Evolutionary conservation across 305 asterid genomes (phyloP).

Genomic region (Solanum hybrid): DNA sequence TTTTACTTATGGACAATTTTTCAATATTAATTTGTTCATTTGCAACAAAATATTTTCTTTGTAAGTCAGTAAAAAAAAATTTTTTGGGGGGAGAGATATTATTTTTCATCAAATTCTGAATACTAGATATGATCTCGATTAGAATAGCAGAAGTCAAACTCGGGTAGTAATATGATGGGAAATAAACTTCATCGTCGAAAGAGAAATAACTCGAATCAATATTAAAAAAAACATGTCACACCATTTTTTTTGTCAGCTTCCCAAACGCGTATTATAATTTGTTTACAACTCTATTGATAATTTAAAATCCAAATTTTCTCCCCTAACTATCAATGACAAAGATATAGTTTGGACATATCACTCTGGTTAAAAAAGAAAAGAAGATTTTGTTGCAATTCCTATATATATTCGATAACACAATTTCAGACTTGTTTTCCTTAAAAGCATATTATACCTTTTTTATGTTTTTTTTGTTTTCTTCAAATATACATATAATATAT

Average conservation of each 20-base stretch:
- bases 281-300: neutral
- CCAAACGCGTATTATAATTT: neutral
- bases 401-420: neutral
- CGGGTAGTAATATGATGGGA: neutral
- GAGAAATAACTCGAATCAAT: neutral
- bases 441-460: neutral
- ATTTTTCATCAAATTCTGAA: neutral
- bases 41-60: neutral
- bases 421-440: neutral
- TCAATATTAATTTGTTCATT: neutral
- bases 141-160: neutral
- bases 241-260: neutral
- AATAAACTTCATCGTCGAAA: neutral
- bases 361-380: neutral
- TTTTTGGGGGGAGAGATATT: neutral
- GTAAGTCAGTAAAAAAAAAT: neutral
- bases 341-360: neutral
- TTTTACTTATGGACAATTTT: neutral
- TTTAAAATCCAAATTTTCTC: neutral
- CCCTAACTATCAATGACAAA: neutral
- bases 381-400: neutral
- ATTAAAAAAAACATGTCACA: neutral
- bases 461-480: neutral
- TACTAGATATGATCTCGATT: neutral
- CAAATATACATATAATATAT: neutral